Evolutionary conservation across 2,329 filamentous ascomycete genomes (phyloP).

Genomic region (Pseudogymnoascus sp.): DNA sequence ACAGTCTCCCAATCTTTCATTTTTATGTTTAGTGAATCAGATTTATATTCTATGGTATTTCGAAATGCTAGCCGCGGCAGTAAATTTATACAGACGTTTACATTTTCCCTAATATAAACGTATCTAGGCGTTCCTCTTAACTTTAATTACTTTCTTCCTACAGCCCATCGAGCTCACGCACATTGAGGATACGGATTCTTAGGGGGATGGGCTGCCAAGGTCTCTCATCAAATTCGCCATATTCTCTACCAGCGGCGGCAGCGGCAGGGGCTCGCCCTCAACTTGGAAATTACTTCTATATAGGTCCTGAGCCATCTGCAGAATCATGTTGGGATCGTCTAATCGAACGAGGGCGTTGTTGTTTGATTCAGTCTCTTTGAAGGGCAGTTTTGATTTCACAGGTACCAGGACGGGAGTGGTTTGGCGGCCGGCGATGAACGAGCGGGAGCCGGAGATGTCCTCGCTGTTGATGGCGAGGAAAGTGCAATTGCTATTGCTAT

Average conservation of each 20-base stretch:
- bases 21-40: too few species aligned
- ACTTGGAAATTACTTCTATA: constrained; percentile 46
- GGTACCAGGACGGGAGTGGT: constrained; percentile 43
- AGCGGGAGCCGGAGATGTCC: constrained; percentile 45
- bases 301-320: constrained; percentile 51
- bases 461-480: constrained; percentile 49
- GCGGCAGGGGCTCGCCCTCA: constrained; percentile 34
- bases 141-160: neutral
- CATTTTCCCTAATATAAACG: too few species aligned
- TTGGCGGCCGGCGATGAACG: constrained; percentile 49
- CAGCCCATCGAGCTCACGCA: too few species aligned
- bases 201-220: too few species aligned
- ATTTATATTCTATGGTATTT: too few species aligned
- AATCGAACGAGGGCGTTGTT: constrained; percentile 37
- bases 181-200: too few species aligned
- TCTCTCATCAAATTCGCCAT: constrained; percentile 57
- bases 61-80: too few species aligned
- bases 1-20: too few species aligned
- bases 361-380: neutral
- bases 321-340: constrained; percentile 50
- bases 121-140: too few species aligned
- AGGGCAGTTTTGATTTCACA: constrained; percentile 11
- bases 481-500: constrained; percentile 1
- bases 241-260: constrained; percentile 61
- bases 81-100: too few species aligned